Base-by-base conservation (phyloP, 2,329 filamentous ascomycete genomes). In the Blumeriella jaapii region DNA sequence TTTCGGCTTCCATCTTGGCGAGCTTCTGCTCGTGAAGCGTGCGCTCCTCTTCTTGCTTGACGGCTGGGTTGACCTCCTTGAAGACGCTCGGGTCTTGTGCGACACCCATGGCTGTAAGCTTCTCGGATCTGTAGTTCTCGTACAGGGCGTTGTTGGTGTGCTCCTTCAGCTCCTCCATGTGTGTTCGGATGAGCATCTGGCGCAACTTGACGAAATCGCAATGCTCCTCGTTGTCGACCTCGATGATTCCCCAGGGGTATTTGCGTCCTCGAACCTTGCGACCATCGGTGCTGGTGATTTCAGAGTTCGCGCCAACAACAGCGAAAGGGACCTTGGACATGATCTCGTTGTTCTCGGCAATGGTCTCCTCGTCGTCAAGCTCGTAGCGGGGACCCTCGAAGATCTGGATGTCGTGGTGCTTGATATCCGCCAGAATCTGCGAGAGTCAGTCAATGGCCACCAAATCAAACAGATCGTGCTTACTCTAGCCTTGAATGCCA, bases 101-200 rank as follows among this genome's bases (percentile, higher is more conserved):
- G 53, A 98, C 89, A 61, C 91, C 91, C 89, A 98, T 96, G 53
- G 81, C 79, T 52, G 89, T 87, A 56, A 98, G 84, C 78, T 98
- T 98, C 68, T 96, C 91, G 57, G 89, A 95, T 65, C 91, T 82
- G 80, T 98, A 98, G 74, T 96, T 96, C 72, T 98, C 91, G 69
- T 98, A 98, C 55, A 98, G 70, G 49, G 72, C 75, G 69, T 98
- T 98, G 78, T 96, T 98, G 63, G 91, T 98, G 71, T 98, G 85
- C 71, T 98, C 91, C 79, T 98, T 98, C 69, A 98, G 85, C 68
- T 98, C 91, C 62, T 98, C 91, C 91, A 98, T 98, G 74, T 98
- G 91, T 38, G 91, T 98, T 61, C 91, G 83, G 68, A 98, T 96
- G 51, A 98, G 78, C 91, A 98, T 98, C 66, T 98, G 91, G 62